Evolutionary conservation across 1,139 yeast genomes (phyloP), one percentile per base, ranked within the genome.

Genomic region (Yamadazyma dendronema): DNA sequence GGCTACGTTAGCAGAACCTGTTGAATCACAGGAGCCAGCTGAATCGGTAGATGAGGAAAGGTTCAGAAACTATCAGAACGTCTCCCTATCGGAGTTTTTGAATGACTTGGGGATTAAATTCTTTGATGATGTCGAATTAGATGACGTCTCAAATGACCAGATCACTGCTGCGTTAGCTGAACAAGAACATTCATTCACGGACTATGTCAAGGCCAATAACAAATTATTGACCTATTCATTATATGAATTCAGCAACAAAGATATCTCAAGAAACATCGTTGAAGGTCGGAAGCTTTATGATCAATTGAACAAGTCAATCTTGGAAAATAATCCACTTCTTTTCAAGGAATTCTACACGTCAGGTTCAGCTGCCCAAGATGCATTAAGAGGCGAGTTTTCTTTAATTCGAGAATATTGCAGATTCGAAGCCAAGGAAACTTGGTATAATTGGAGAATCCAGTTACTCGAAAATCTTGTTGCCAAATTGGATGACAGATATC

Each of bases 381-480:
- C 54, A 6, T 60, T 77, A 56, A 69, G 68, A 36, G 61, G 67
- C 19, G 62, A 67, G 31, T 63, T 79, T 35, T 70, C 65, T 28
- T 51, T 68, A 19, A 56, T 77, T 36, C 76, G 75, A 50, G 78
- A 74, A 35, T 69, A 55, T 41, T 64, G 82, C 3, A 62, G 81
- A 24, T 65, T 63, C 28, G 73, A 73, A 48, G 76, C 83, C 3
- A 68, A 64, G 39, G 67, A 66, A 16, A 71, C 73, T 1, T 79
- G 84, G 84, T 77, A 76, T 47, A 70, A 64, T 28, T 79, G 84
- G 84, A 56, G 83, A 43, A 55, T 61, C n/a, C 72, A 73, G 41
- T 55, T 77, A 29, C 57, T 73, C 1, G 41, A 46, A 41, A 65
- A 57, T 34, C 57, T 77, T 16, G 48, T 67, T 27, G 54, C 54